Percentiles rank a stretch among this genome's conserved stretches.
Evolutionary conservation across 805 yeast genomes (phyloP).

Genomic region (Scheffersomyces lignosus): DNA sequence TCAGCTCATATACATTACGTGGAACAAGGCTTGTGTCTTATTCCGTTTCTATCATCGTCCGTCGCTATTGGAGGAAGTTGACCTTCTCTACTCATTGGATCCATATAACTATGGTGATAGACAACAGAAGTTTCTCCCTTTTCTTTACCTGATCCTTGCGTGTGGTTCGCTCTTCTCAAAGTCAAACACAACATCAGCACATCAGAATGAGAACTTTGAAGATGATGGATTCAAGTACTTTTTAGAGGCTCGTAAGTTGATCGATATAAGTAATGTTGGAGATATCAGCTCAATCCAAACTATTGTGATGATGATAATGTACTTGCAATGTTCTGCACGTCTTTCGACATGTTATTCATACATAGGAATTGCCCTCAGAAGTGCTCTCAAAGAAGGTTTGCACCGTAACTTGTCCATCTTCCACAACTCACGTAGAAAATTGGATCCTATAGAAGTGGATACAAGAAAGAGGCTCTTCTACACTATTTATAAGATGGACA

Average conservation of each 20-base stretch:
- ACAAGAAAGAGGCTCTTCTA: slow-evolving; percentile 83
- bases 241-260: slow-evolving; percentile 72
- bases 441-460: slow-evolving; percentile 78
- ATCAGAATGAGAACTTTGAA: slow-evolving; percentile 44
- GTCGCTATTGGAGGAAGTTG: slow-evolving; percentile 70
- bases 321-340: slow-evolving; percentile 85
- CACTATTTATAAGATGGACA: slow-evolving; percentile 89
- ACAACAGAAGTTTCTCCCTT: slow-evolving; percentile 73
- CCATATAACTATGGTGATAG: slow-evolving; percentile 70
- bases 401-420: slow-evolving; percentile 64
- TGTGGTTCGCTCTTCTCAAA: slow-evolving; percentile 80
- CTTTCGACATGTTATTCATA: slow-evolving; percentile 85
- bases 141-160: slow-evolving; percentile 84
- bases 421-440: slow-evolving; percentile 48
- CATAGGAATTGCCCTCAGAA: slow-evolving; percentile 82
- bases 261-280: slow-evolving; percentile 82
- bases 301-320: slow-evolving; percentile 80
- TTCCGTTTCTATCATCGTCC: slow-evolving; percentile 88
- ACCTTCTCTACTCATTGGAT: slow-evolving; percentile 72
- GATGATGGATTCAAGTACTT: slow-evolving; percentile 83
- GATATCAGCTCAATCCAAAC: slow-evolving; percentile 84
- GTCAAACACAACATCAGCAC: slow-evolving; percentile 31
- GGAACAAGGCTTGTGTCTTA: slow-evolving; percentile 84
- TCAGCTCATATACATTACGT: slow-evolving; percentile 68
- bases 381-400: slow-evolving; percentile 79